Percentiles rank a stretch among this genome's conserved stretches.
These are phyloP conservation scores for Aspergillus terreus DNA, from an alignment of 2,329 filamentous ascomycete genomes.

Conservation along the genomic window DNA sequence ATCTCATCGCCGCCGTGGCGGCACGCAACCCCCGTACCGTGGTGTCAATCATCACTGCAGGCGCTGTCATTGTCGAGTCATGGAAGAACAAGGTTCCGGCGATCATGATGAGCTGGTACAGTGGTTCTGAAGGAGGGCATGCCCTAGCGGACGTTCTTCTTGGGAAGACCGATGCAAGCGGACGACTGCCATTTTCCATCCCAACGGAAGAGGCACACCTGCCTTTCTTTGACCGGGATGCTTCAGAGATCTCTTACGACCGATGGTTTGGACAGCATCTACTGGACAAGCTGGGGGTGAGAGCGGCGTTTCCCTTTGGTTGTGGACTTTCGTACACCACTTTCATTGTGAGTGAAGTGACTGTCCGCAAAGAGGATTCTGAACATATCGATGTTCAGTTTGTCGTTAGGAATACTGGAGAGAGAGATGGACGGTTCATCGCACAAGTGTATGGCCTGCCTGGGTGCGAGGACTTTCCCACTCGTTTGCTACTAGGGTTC, in stretches of 20 bases:
- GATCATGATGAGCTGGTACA: constrained; percentile 11
- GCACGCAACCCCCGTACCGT: constrained; percentile 1
- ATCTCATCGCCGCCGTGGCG: not conserved
- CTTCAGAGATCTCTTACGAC: constrained; percentile 17
- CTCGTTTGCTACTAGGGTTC: constrained; percentile 5
- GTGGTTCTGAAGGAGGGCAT: constrained; percentile 9
- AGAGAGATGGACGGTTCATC: constrained; percentile 2
- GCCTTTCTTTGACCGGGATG: constrained; percentile 19
- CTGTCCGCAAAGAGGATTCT: not conserved
- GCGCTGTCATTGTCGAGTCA: constrained; percentile 8
- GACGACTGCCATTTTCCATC: constrained; percentile 9
- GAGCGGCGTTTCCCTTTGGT: not conserved
- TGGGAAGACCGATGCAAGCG: constrained; percentile 7
- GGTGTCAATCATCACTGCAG: constrained; percentile 1
- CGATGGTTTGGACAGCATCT: constrained; percentile 23
- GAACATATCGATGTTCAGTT: not conserved
- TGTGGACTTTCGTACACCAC: constrained; percentile 3
- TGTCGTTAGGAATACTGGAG: not conserved
- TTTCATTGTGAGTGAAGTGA: not conserved
- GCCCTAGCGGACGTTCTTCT: constrained; percentile 8
- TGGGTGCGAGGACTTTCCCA: constrained; percentile 1
- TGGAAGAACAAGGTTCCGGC: constrained; percentile 6
- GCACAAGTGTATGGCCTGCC: constrained; percentile 3
- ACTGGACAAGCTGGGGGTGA: constrained; percentile 17
- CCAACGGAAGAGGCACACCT: constrained; percentile 19